phyloP scores from a whole-genome alignment of 176 grass and related monocot genomes.

The Urochloa ruziziensis region DNA sequence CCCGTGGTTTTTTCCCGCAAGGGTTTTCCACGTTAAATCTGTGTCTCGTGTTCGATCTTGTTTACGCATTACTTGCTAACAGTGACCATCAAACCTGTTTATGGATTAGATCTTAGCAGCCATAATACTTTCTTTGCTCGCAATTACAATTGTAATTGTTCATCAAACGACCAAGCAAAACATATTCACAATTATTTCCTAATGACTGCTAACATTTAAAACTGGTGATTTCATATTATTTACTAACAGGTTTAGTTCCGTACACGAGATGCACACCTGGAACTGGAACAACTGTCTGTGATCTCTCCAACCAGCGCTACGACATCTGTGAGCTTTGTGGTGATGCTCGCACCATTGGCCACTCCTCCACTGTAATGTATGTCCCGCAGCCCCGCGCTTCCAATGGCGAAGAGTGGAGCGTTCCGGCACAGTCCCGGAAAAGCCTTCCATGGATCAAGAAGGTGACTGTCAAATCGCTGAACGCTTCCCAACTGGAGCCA shows the following conservation, averaged over 20 bases:
- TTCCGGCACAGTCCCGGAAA: constrained; percentile 52
- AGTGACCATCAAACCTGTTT: neutral
- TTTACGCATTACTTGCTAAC: no score
- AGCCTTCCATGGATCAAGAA: constrained; percentile 57
- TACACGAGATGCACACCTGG: constrained; percentile 44
- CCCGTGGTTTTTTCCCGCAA: no score
- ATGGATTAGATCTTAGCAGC: neutral
- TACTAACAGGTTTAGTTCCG: constrained; percentile 19
- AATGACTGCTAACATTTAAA: constrained; percentile 7
- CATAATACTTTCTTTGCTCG: neutral
- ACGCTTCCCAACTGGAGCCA: constrained; percentile 26
- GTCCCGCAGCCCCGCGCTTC: constrained; percentile 7
- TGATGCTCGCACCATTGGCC: constrained; percentile 44
- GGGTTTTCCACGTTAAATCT: no score
- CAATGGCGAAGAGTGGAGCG: constrained; percentile 32
- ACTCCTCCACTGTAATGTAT: constrained; percentile 44
- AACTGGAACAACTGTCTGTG: constrained; percentile 20
- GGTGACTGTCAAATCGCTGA: constrained; percentile 40
- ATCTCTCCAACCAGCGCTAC: constrained; percentile 36
- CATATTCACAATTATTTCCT: neutral
- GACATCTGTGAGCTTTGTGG: constrained; percentile 56
- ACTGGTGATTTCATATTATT: neutral
- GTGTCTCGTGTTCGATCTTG: no score
- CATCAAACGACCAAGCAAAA: neutral
- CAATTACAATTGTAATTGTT: neutral